Base-by-base conservation (phyloP, 495 filamentous ascomycete genomes). In the Penicillium mononematosum region DNA sequence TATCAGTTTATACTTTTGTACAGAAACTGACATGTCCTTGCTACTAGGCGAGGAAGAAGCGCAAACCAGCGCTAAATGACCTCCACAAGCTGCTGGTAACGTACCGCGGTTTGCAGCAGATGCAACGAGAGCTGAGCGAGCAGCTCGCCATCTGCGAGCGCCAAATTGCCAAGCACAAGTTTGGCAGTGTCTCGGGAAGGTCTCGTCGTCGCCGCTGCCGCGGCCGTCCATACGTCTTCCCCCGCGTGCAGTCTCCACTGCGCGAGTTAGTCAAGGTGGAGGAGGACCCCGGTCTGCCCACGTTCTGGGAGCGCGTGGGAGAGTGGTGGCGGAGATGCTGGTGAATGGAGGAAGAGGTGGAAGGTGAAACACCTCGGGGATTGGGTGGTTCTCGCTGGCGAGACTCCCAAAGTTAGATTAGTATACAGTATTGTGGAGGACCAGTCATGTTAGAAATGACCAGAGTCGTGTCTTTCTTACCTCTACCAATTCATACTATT, bases 341-440 rank as follows among this genome's bases (percentile, higher is more conserved):
- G 24, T 46, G 44, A 46, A 14, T 12, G 20, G 20, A 4, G 20
- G 2, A 24, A 4, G 44, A 44, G 20, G 9, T 43, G 22, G 43
- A 11, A 0, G 24, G 1, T 31, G n/a, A n/a, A 20, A 0, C 6
- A 31, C 16, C 17, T 10, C 2, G 4, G n/a, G 17, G 1, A 11
- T 27, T 45, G 44, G 20, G 24, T n/a, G 27, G 45, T 32, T 32
- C 45, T 32, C 45, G 45, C 45, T 48, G 45, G 45, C 25, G 45
- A 32, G 29, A 34, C n/a, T 10, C 16, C 36, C 2, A 39, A 17
- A 4, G 3, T 6, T 17, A 7, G n/a, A 39, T 8, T 7, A 17
- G 34, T 39, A 39, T n/a, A 39, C 7, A 39, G n/a, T 8, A 8
- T 39, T 2, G 5, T 39, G 36, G 8, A 39, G 7, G 31, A 9